These are phyloP conservation scores for Calonectria pseudoreteaudii DNA, from an alignment of 2,329 filamentous ascomycete species.

Conservation along the genomic window DNA sequence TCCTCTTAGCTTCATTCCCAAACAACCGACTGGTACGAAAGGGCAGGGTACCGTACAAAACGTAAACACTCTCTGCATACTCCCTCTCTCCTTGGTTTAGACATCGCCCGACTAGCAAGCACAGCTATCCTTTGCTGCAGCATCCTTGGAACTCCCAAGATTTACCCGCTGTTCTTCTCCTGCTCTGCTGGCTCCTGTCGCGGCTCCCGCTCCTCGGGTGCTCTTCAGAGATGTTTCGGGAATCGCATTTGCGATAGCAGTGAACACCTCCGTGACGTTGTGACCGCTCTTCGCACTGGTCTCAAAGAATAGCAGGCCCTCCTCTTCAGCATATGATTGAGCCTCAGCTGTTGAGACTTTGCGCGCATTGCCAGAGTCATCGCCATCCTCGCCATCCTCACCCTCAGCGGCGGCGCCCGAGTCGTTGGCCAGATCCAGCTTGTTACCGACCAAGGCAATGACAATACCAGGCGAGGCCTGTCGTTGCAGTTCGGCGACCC, in stretches of 20 bases:
- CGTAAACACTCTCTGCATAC: conserved; percentile 32
- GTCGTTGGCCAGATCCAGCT: conserved; percentile 86
- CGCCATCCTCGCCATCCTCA: conserved; percentile 67
- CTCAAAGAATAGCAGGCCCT: conserved; percentile 95
- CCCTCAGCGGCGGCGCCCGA: conserved; percentile 52
- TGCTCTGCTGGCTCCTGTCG: conserved; percentile 68
- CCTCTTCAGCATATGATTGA: conserved; percentile 93
- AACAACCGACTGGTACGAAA: conserved; percentile 42
- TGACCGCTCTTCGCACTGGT: conserved; percentile 96
- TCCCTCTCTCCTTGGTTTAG: conserved; percentile 19
- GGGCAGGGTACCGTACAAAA: conserved; percentile 42
- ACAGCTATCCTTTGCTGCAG: conserved; percentile 88
- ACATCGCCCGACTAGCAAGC: conserved; percentile 72
- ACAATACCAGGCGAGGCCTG: conserved; percentile 97
- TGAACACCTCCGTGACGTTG: conserved; percentile 96
- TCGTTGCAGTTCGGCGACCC: conserved; percentile 96
- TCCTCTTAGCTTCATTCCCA: conserved; percentile 43
- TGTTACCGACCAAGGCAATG: conserved; percentile 97
- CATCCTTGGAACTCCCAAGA: conserved; percentile 78
- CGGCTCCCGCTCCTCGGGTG: conserved; percentile 77
- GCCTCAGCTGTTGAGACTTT: conserved; percentile 94
- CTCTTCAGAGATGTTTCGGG: conserved; percentile 97
- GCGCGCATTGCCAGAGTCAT: conserved; percentile 78
- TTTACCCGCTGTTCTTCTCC: conserved; percentile 84
- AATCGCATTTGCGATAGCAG: conserved; percentile 97